Base-by-base conservation (phyloP, 164 flowering plant species). In the Berberis vulgaris region DNA sequence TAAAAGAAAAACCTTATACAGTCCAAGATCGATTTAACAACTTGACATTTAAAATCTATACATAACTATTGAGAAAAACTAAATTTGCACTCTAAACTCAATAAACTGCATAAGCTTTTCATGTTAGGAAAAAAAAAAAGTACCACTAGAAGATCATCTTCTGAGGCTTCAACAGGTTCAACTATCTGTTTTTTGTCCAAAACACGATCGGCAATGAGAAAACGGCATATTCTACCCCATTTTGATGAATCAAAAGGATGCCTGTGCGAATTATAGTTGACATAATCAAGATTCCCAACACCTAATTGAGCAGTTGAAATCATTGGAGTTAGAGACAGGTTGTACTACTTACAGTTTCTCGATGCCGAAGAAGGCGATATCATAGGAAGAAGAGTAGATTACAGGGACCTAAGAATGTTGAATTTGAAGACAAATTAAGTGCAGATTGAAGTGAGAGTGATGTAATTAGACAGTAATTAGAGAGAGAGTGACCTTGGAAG, bases 211-310 rank as follows among this genome's bases (percentile, higher is more conserved):
- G 55, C 53, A 42, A 73, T 66, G 26, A 91, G 89, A 66, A 87
- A 91, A 53, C 59, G 70, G 63, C 95, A 88, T 57, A 94, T 77
- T 4, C 91, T 92, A 43, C 96, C 93, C 98, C 99, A 94, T 75
- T 94, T 94, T 39, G 87, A 80, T 57, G 99, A 87, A 78, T 94
- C 99, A 83, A 94, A 94, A 7, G 97, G 97, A 62, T 94, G 99
- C 85, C 99, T 94, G 61, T 65, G 77, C n/a, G 43, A 54, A 58
- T 54, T 12, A 41, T 1, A 54, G 6, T 10, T 57, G 49, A 47
- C 7, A 39, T 5, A 70, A n/a, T 9, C 45, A 40, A 65, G 8
- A 40, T 9, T 8, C 26, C 46, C 49, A 40, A 54, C 11, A 57
- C 1, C 6, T 59, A 43, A 59, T 12, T 12, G 38, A 26, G 58